Base-by-base conservation (phyloP, 179 eudicot species). In the Camellia oleifera region DNA sequence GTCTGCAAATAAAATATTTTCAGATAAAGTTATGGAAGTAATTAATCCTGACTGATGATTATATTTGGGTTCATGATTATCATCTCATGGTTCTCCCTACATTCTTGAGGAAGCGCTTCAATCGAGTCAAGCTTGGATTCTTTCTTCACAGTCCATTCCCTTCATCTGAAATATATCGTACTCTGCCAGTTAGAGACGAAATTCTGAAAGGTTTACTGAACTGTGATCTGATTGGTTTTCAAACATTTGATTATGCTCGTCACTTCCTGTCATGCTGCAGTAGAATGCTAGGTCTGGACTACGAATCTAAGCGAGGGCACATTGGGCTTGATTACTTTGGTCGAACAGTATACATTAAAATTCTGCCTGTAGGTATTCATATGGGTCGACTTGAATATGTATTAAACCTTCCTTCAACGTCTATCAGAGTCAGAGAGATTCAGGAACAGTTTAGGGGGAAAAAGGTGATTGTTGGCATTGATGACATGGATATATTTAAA, bases 81-180 rank as follows among this genome's bases (percentile, higher is more conserved):
- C 98, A 94, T 76, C 91, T 94, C 75, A 86, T 94, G 93, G 85
- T 88, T 69, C 90, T 94, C 42, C 98, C 98, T 52, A 90, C 97
- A 4, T 93, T 94, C 80, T 85, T 94, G 80, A 84, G 97, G 85
- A 94, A 93, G 85, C 88, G 91, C 48, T 90, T 83, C 72, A 81
- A 88, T 80, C 86, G 96, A 44, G 93, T 91, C 80, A 94, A 90
- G 83, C 88, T 94, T 20, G 98, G 98, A 46, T 94, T 91, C 83
- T 94, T 94, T 78, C 91, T 94, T 26, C 98, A 94, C 78, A 91
- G 98, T 72, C 97, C 98, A 7, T 94, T 94, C 83, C 98, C 98
- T 78, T 91, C 98, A 9, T 93, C 97, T 23, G 98, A 94, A 83
- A 93, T 94, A 65, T 94, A 93, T 77, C 81, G 97, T 81, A 93